phyloP scores from a whole-genome alignment of 768 basidiomycete genomes.

The Leccinum obscurum region DNA sequence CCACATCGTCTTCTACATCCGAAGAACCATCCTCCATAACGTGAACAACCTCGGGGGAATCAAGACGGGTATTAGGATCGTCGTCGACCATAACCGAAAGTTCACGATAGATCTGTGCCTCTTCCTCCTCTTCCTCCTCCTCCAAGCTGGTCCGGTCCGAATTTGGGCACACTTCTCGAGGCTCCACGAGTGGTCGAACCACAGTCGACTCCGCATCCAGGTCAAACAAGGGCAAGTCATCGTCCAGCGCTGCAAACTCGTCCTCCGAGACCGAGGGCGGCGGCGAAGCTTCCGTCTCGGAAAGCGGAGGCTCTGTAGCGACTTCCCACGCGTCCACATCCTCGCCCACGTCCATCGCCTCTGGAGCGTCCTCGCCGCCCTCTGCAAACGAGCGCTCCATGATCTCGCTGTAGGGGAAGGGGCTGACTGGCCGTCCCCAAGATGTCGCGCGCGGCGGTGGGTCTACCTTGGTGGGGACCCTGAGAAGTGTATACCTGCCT shows the following conservation, averaged over 20 bases:
- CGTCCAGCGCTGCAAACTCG: constrained; percentile 21
- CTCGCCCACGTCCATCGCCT: not conserved
- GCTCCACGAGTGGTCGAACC: constrained; percentile 4
- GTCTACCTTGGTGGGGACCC: constrained; percentile 62
- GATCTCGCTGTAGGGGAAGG: constrained; percentile 49
- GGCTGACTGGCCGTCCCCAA: constrained; percentile 76
- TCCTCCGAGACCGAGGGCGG: constrained; percentile 14
- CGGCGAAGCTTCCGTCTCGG: constrained; percentile 14
- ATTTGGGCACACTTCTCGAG: not conserved
- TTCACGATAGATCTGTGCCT: constrained; percentile 37
- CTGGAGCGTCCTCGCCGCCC: not conserved
- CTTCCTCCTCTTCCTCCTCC: constrained; percentile 26
- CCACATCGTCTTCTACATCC: constrained; percentile 34
- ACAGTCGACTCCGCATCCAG: constrained; percentile 18
- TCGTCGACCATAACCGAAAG: constrained; percentile 35
- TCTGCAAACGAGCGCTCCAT: constrained; percentile 30
- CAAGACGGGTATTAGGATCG: not conserved
- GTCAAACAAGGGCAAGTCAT: constrained; percentile 18
- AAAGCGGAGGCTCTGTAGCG: constrained; percentile 23
- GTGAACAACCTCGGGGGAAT: not conserved
- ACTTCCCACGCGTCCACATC: constrained; percentile 18
- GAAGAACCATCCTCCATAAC: constrained; percentile 18
- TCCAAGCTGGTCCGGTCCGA: constrained; percentile 21
- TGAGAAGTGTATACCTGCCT: constrained; percentile 56
- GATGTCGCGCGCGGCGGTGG: constrained; percentile 59